Evolutionary conservation across 2,329 filamentous ascomycete genomes (phyloP).

Genomic region (Penicillium brasilianum): DNA sequence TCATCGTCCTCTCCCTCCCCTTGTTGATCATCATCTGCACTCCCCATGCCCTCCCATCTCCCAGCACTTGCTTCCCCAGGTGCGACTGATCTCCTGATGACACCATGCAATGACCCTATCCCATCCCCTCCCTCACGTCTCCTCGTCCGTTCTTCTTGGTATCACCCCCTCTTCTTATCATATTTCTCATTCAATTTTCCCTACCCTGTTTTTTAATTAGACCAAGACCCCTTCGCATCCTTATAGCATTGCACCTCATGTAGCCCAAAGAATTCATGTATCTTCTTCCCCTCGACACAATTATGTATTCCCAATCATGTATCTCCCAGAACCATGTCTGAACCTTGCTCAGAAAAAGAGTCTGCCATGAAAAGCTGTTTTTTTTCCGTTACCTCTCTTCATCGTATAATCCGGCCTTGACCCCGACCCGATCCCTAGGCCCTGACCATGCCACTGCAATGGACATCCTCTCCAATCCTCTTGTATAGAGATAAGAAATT

Average conservation of each 20-base stretch:
- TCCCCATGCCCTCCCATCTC: conserved; percentile 13
- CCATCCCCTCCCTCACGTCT: conserved; percentile 19
- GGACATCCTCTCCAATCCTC: conserved; percentile 2
- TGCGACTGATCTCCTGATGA: conserved; percentile 24
- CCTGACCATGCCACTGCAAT: conserved; percentile 7
- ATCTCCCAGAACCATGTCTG: conserved; percentile 31
- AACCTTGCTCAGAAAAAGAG: conserved; percentile 37
- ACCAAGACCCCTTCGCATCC: conserved; percentile 37
- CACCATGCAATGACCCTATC: conserved; percentile 24
- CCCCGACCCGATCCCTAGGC: not conserved
- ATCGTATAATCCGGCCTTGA: conserved; percentile 25
- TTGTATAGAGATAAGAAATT: conserved; percentile 21
- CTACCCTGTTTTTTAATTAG: conserved; percentile 44
- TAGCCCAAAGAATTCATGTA: conserved; percentile 49
- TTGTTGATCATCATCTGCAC: conserved; percentile 9
- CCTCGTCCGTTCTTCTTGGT: conserved; percentile 23
- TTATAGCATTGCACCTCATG: conserved; percentile 39
- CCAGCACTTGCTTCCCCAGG: conserved; percentile 18
- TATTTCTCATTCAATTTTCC: conserved; percentile 24
- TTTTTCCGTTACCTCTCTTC: conserved; percentile 17
- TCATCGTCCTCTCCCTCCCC: not conserved
- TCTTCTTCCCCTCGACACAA: conserved; percentile 28
- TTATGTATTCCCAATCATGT: conserved; percentile 42
- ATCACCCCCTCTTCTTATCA: conserved; percentile 30
- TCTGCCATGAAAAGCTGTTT: conserved; percentile 39